Evolutionary conservation across 2,329 filamentous ascomycete genomes (phyloP), one percentile per base, ranked within the genome.

Genomic region (Pseudocercospora vitis): DNA sequence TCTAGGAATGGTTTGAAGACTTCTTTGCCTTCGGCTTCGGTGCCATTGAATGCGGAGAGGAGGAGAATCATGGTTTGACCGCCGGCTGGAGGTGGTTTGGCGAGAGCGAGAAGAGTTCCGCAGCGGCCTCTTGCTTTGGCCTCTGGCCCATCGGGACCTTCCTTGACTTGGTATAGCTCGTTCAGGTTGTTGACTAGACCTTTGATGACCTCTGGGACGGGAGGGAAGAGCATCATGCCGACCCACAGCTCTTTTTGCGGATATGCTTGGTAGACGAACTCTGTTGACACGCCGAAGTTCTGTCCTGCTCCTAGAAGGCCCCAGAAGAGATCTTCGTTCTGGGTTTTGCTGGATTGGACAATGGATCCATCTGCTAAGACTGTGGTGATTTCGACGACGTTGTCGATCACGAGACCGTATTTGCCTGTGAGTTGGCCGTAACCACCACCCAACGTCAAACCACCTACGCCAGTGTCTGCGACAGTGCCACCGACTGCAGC

Each of bases 401-500:
- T 75, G 65, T 81, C 80, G 46, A 81, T 77, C 0, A 73, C 73
- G 5, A 85, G 71, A 0, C 84, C 84, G 48, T 81, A 71, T 26
- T 72, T 70, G 0, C 80, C 78, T 21, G 74, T 78, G 12, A 86
- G 69, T 67, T 78, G 77, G 1, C 65, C 63, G 26, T 62, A 63
- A 7, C 62, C 62, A 4, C 62, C 62, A 5, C 60, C 83, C 1
- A 84, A 65, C 0, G 78, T 76, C 11, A 85, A 70, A 0, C 81
- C 83, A 2, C 81, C 82, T 4, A 86, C 78, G 4, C 83, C 83
- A 1, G 82, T 85, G 58, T 85, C 80, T 35, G 80, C 80, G 7
- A 85, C 81, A 0, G 82, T 84, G 2, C 83, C 83, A 7, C 82
- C 82, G 0, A 84, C 79, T 1, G 81, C 81, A 2, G 81, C 82